Conservation (phyloP, 495 filamentous ascomycete genomes). For the Neurospora terricola region DNA sequence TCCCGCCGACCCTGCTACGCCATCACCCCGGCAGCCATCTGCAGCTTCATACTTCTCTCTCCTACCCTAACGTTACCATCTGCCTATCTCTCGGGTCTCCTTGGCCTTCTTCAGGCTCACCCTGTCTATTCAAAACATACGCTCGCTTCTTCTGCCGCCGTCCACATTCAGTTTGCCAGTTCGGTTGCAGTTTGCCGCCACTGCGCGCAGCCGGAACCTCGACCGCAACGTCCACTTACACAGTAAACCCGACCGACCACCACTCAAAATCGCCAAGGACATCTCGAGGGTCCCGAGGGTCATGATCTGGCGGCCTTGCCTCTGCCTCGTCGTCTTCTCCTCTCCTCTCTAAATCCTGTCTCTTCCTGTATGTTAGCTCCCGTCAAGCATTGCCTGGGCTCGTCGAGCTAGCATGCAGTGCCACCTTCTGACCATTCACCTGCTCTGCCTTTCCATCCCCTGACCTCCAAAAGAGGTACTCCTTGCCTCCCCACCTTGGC, state of each 20-base stretch:
- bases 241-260: background rate
- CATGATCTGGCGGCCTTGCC: slow-evolving; percentile 19
- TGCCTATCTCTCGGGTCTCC: background rate
- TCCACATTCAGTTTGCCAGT: background rate
- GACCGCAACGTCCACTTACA: background rate
- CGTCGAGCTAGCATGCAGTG: slow-evolving; percentile 6
- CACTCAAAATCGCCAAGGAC: background rate
- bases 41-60: background rate
- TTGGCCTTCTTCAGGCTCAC: background rate
- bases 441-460: background rate
- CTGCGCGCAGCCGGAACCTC: slow-evolving; percentile 7
- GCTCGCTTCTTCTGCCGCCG: background rate
- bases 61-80: background rate
- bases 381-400: background rate
- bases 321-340: slow-evolving; percentile 2
- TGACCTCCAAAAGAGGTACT: background rate
- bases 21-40: background rate
- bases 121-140: background rate
- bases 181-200: slow-evolving; percentile 16
- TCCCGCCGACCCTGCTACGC: background rate
- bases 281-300: slow-evolving; percentile 5
- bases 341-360: background rate
- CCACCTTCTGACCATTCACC: background rate
- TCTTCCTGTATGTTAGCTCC: slow-evolving; percentile 11
- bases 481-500: background rate